Evolutionary conservation across 768 basidiomycete genomes (phyloP).

Genomic region (Psilocybe tampanensis): DNA sequence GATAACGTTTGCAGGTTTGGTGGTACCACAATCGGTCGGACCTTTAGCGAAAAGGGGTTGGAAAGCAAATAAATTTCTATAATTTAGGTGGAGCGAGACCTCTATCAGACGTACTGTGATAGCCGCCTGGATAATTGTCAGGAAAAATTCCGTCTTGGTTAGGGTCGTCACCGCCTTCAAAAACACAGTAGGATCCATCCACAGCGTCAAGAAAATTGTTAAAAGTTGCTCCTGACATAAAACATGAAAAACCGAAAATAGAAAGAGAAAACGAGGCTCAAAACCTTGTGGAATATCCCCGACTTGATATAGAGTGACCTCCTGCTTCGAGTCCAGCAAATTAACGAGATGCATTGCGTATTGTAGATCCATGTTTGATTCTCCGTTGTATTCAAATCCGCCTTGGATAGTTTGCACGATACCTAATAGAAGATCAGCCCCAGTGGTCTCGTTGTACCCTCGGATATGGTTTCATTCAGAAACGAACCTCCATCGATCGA

Average conservation of each 20-base stretch:
- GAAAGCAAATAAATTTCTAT: neutral
- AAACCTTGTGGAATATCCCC: constrained; percentile 41
- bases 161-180: constrained; percentile 42
- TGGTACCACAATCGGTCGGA: constrained; percentile 36
- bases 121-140: constrained; percentile 31
- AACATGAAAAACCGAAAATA: neutral
- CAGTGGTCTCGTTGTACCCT: neutral
- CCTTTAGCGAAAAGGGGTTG: constrained; percentile 10
- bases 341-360: constrained; percentile 52
- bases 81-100: neutral
- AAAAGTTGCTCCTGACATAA: constrained; percentile 37
- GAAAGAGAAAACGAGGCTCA: neutral
- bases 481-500: constrained; percentile 34
- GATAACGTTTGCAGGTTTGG: constrained; percentile 42
- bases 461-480: constrained; percentile 10
- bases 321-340: constrained; percentile 23
- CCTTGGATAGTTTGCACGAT: constrained; percentile 36
- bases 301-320: constrained; percentile 42
- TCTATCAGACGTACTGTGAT: constrained; percentile 23
- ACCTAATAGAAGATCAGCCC: constrained; percentile 27
- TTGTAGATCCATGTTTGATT: constrained; percentile 56
- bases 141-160: constrained; percentile 36
- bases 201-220: constrained; percentile 49
- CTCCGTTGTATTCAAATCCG: constrained; percentile 47
- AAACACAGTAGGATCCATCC: constrained; percentile 42